Evolutionary conservation across 1,139 yeast species (phyloP).

Genomic region (Saccharomyces hybrid): DNA sequence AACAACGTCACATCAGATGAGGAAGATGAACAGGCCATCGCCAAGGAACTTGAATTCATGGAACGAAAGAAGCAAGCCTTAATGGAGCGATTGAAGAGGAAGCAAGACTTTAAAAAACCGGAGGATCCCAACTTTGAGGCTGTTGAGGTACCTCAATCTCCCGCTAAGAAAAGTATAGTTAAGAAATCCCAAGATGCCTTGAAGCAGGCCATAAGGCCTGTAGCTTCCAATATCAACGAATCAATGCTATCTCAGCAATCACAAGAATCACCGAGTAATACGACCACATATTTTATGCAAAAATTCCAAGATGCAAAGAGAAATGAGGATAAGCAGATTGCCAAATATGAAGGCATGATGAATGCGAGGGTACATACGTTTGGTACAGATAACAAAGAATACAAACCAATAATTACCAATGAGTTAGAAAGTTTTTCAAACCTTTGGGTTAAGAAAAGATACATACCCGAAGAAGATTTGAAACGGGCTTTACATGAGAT

Average conservation of each 20-base stretch:
- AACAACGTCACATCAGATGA: constrained; percentile 18
- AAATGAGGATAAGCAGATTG: constrained; percentile 17
- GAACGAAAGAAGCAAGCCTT: constrained; percentile 24
- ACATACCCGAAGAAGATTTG: constrained; percentile 36
- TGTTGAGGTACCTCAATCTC: constrained; percentile 24
- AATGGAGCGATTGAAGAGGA: constrained; percentile 15
- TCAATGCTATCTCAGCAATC: constrained; percentile 4
- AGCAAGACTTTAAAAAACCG: constrained; percentile 10
- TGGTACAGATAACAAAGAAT: constrained; percentile 17
- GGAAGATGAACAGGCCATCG: constrained; percentile 14
- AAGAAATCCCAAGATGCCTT: constrained; percentile 10
- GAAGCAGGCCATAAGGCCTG: constrained; percentile 4
- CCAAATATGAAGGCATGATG: constrained; percentile 22
- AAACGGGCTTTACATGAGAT: constrained; percentile 37
- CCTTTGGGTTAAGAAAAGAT: constrained; percentile 39
- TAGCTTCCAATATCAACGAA: not conserved
- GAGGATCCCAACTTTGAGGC: constrained; percentile 19
- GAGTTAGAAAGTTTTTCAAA: constrained; percentile 35
- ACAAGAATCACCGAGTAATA: constrained; percentile 1
- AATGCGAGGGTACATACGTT: constrained; percentile 35
- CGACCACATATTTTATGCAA: constrained; percentile 33
- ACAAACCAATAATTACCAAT: constrained; percentile 25
- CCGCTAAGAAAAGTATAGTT: constrained; percentile 5
- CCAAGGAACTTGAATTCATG: constrained; percentile 20
- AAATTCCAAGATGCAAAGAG: constrained; percentile 24